Base-by-base conservation (phyloP, 148 eudicot species). In the Camellia granthamiana region DNA sequence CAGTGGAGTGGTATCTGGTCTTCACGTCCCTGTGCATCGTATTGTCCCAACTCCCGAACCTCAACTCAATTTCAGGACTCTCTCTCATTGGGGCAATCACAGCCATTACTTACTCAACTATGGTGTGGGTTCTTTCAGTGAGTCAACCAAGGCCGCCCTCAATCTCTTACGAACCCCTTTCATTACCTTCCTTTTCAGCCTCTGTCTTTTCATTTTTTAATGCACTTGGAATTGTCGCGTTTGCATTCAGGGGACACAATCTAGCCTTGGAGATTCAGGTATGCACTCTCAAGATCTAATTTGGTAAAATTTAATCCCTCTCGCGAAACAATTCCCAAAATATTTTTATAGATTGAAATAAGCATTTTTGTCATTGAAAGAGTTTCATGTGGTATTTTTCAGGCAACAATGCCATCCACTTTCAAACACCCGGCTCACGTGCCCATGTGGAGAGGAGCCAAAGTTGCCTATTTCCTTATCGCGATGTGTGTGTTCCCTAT, bases 361-460 rank as follows among this genome's bases (percentile, higher is more conserved):
- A 8, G 3, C 7, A 6, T 69, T 21, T 72, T 10, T 44, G 47
- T 51, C 44, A 41, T 68, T 47, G 54, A 41, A 49, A 62, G 47
- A 58, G 65, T 7, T 78, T 76, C 30, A 6, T 61, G 51, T 85
- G 72, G 46, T 19, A 10, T 42, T 13, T 54, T 84, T 66, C 82
- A 95, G 98, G 90, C 98, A 15, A 95, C 98, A n/a, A 95, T 95
- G 98, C 98, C 98, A 15, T 95, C 98, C 63, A 95, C 95, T 0
- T 95, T 95, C 84, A 95, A 95, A 91, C 92, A 93, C 82, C 98
- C 98, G 15, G 97, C 98, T 18, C 94, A 95, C 83, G 97, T 95
- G 84, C 97, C 97, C n/a, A 95, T 95, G 98, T 95, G 98, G 98
- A 95, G 84, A 86, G 98, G 98, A 84, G 98, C 95, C 12, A 95